Base-by-base conservation (phyloP, 1,284 basidiomycete species). In the Moesziomyces sp. region DNA sequence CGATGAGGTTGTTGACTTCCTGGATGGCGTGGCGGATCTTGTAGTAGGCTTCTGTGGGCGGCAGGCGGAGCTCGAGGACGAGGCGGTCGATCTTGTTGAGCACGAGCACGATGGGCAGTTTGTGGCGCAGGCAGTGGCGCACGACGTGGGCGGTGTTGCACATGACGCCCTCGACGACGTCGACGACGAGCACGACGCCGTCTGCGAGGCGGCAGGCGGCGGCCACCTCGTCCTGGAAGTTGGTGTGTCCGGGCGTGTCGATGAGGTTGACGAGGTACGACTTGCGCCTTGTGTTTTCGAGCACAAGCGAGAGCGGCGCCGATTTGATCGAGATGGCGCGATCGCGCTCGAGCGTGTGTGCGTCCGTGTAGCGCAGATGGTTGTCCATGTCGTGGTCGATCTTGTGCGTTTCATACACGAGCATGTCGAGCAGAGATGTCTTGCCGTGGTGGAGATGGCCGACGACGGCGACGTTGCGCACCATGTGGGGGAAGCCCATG, bases 1-100 rank as follows among this genome's bases (percentile, higher is more conserved):
- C 96, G 74, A 74, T 76, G 61, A 69, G 26, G 13, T 91, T 92
- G 85, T 99, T 99, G 66, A 99, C 91, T 85, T 99, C 97, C 83
- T 99, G 97, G 65, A 99, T 96, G 6, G 96, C 97, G 83, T 98
- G 96, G 85, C 94, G 97, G 77, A 99, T 93, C 88, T 99, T 99
- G 87, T 96, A 98, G 87, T 93, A 99, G 1, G 97, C 97, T 81
- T 99, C 97, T 47, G 91, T 87, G 50, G 97, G 96, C 77, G 96
- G 96, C 76, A 99, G 90, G 38, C 97, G 91, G 57, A 99, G 88
- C 85, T 99, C 97, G 50, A 99, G 89, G 73, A 99, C 96, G 49
- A 99, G 89, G 58, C 97, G 90, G 86, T 99, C 97, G 80, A 99
- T 91, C 88, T 99, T 99, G 88, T 99, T 99, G 76, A 99, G 89